Conservation (phyloP, 2,329 filamentous ascomycete genomes). For the Penicillium freii region DNA sequence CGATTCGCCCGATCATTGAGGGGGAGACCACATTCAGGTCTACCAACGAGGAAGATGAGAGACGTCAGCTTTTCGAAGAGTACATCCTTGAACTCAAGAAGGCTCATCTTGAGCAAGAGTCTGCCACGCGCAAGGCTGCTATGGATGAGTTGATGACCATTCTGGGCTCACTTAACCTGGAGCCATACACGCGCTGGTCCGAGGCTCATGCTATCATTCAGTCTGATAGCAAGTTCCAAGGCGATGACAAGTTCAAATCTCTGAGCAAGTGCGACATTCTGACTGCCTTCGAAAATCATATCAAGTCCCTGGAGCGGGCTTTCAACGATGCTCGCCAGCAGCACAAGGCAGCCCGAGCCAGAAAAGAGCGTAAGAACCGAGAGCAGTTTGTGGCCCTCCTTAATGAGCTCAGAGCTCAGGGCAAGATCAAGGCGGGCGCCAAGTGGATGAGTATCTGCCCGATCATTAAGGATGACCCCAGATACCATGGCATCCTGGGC, state of each 20-base stretch:
- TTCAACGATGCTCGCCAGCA: constrained; percentile 90
- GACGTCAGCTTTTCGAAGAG: constrained; percentile 87
- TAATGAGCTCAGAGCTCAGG: constrained; percentile 67
- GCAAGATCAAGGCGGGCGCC: constrained; percentile 82
- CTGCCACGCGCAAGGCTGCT: constrained; percentile 69
- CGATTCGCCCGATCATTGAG: constrained; percentile 88
- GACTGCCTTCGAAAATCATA: constrained; percentile 90
- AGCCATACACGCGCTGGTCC: constrained; percentile 92
- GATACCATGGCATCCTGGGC: constrained; percentile 79
- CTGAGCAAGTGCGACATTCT: constrained; percentile 87
- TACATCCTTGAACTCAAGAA: constrained; percentile 85
- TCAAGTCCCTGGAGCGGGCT: constrained; percentile 83
- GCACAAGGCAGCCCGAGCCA: constrained; percentile 75
- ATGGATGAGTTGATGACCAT: constrained; percentile 79
- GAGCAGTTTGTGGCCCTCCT: constrained; percentile 77
- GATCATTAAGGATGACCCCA: constrained; percentile 72
- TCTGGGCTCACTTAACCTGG: constrained; percentile 75
- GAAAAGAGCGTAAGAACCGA: constrained; percentile 80
- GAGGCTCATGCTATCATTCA: constrained; percentile 83
- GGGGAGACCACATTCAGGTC: constrained; percentile 94
- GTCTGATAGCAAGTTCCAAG: constrained; percentile 71
- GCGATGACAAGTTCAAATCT: constrained; percentile 78
- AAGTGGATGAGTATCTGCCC: constrained; percentile 85
- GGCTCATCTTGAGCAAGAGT: constrained; percentile 72
- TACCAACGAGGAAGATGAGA: constrained; percentile 81